Conservation (phyloP, 2,329 filamentous ascomycete genomes). For the Scytalidium lignicola region DNA sequence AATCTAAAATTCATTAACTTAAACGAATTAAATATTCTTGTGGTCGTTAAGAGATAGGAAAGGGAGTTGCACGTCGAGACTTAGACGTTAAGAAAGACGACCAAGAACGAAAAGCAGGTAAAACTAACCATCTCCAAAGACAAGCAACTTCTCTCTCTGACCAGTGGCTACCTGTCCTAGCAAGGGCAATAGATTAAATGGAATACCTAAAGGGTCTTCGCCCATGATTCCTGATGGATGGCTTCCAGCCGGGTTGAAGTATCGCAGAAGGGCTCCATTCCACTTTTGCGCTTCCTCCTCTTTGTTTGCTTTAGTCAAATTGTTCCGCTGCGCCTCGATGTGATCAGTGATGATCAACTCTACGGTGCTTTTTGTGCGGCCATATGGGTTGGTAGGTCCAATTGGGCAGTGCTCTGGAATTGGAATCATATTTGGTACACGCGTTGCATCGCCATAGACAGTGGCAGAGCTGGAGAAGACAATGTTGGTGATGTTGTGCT, state of each 20-base stretch:
- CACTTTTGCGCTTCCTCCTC: conserved; percentile 61
- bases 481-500: conserved; percentile 89
- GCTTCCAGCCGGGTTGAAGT: conserved; percentile 95
- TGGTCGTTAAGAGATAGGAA: neutral
- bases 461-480: conserved; percentile 98
- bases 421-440: conserved; percentile 96
- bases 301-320: conserved; percentile 74
- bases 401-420: conserved; percentile 97
- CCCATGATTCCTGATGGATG: conserved; percentile 97
- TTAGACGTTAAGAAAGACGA: neutral
- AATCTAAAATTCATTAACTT: conserved; percentile 57
- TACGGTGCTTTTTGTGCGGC: conserved; percentile 89
- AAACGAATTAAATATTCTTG: conserved; percentile 3
- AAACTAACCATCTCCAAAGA: conserved; percentile 84
- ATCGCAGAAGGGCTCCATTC: conserved; percentile 89
- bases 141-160: conserved; percentile 86
- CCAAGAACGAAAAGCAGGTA: neutral
- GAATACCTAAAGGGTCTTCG: conserved; percentile 92
- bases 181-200: conserved; percentile 91
- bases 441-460: conserved; percentile 95
- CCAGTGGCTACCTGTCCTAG: conserved; percentile 95
- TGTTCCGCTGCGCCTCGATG: conserved; percentile 80
- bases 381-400: conserved; percentile 95
- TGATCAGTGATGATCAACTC: conserved; percentile 90
- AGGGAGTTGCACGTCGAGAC: neutral